Evolutionary conservation across 805 yeast genomes (phyloP).

Genomic region (Kodamaea lidongshanica): DNA sequence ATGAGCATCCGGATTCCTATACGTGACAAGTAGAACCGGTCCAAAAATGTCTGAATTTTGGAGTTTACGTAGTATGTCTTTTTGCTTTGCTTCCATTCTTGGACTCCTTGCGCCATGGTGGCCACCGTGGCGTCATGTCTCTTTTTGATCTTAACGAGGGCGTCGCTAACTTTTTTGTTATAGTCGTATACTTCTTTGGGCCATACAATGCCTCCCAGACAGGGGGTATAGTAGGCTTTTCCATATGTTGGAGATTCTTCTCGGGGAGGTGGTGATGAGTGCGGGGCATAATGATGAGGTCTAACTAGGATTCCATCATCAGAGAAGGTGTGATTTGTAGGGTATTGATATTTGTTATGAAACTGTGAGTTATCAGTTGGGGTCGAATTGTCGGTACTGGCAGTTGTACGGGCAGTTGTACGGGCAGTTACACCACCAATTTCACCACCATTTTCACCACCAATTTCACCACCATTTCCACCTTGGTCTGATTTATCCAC

Average conservation of each 20-base stretch:
- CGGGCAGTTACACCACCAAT: too few relatives aligned
- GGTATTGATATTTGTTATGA: too few relatives aligned
- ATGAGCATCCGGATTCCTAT: constrained; percentile 90
- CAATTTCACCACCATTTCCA: too few relatives aligned
- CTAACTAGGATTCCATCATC: constrained; percentile 9
- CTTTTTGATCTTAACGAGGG: constrained; percentile 64
- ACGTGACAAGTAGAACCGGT: constrained; percentile 81
- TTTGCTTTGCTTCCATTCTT: constrained; percentile 69
- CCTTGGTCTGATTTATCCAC: too few relatives aligned
- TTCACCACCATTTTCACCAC: too few relatives aligned
- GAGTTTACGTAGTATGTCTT: constrained; percentile 52
- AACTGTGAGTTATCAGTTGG: too few relatives aligned
- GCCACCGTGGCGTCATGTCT: constrained; percentile 92
- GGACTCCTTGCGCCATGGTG: constrained; percentile 87
- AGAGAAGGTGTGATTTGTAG: constrained; percentile 5
- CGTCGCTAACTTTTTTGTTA: constrained; percentile 59
- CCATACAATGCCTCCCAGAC: constrained; percentile 55
- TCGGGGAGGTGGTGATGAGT: too few relatives aligned
- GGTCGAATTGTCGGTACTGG: too few relatives aligned
- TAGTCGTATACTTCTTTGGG: constrained; percentile 70
- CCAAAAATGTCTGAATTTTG: constrained; percentile 74
- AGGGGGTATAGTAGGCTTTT: constrained; percentile 43
- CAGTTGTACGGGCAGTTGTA: too few relatives aligned
- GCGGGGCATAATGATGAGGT: constrained; percentile 3
- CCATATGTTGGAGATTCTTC: constrained; percentile 35